These are phyloP conservation scores for Gossypium bickii DNA, from an alignment of 345 rosid genomes.

Conservation along the genomic window DNA sequence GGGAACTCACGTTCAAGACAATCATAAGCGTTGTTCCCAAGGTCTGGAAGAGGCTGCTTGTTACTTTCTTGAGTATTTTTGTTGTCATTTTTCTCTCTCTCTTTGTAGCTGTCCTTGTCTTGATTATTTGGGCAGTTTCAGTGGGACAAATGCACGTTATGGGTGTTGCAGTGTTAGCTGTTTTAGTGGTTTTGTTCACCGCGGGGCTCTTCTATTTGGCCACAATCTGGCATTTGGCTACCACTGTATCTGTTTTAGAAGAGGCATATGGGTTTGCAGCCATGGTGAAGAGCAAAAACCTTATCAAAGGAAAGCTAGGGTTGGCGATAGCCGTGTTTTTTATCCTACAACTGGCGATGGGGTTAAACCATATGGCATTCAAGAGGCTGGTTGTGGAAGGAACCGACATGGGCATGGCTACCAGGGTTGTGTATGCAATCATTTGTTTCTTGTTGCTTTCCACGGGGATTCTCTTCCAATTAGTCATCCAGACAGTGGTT, in stretches of 20 bases:
- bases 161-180: not conserved
- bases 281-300: slow-evolving; percentile 31
- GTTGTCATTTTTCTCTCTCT: slow-evolving; percentile 22
- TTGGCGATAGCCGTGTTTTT: slow-evolving; percentile 14
- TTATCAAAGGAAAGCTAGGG: slow-evolving; percentile 44
- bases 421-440: slow-evolving; percentile 26
- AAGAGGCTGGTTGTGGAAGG: slow-evolving; percentile 31
- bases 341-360: slow-evolving; percentile 9
- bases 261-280: slow-evolving; percentile 38
- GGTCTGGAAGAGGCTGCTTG: slow-evolving; percentile 50
- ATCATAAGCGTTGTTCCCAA: slow-evolving; percentile 45
- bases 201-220: slow-evolving; percentile 34
- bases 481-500: slow-evolving; percentile 43
- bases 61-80: slow-evolving; percentile 39
- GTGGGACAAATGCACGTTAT: not conserved
- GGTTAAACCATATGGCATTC: slow-evolving; percentile 11
- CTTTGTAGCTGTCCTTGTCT: not conserved
- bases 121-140: not conserved
- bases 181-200: slow-evolving; percentile 1
- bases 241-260: slow-evolving; percentile 48
- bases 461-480: slow-evolving; percentile 28
- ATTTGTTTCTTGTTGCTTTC: slow-evolving; percentile 33
- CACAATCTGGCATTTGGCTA: slow-evolving; percentile 47
- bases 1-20: slow-evolving; percentile 31
- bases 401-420: slow-evolving; percentile 1